These are phyloP conservation scores for Plasmodium cynomolgi DNA, from an alignment of 169 alveolate genomes.

Conservation along the genomic window DNA sequence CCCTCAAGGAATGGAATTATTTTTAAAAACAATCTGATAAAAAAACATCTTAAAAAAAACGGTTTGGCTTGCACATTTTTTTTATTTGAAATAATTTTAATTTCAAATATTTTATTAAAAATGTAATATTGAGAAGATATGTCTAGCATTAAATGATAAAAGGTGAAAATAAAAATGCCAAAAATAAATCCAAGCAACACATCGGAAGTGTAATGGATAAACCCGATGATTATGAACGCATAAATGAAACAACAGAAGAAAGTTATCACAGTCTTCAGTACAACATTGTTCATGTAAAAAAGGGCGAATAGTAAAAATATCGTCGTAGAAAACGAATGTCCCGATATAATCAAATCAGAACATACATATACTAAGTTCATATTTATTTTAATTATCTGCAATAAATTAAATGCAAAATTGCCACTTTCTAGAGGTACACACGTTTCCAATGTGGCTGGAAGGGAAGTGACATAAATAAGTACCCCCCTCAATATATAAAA, in stretches of 20 bases:
- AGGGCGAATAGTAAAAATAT: conserved; percentile 49
- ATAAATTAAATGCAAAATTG: conserved; percentile 32
- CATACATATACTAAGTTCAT: conserved; percentile 50
- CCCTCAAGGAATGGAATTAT: conserved; percentile 62
- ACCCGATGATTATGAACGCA: conserved; percentile 45
- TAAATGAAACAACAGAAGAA: conserved; percentile 35
- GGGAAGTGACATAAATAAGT: conserved; percentile 44
- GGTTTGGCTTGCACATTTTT: conserved; percentile 60
- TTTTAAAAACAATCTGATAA: conserved; percentile 25
- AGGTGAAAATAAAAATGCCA: conserved; percentile 51
- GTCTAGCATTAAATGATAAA: conserved; percentile 61
- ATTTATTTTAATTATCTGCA: conserved; percentile 42
- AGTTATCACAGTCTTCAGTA: conserved; percentile 13
- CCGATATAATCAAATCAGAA: conserved; percentile 66
- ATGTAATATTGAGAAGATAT: conserved; percentile 43
- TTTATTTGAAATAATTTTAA: conserved; percentile 67
- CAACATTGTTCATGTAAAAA: conserved; percentile 37
- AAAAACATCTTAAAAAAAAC: conserved; percentile 50
- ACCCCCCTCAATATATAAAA: conserved; percentile 52
- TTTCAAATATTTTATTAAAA: conserved; percentile 26
- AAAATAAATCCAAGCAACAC: conserved; percentile 36
- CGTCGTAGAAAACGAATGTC: conserved; percentile 55
- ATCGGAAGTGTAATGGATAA: conserved; percentile 70
- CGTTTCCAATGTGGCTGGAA: conserved; percentile 67
- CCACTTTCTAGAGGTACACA: conserved; percentile 56